These are phyloP conservation scores for Camellia lanceoleosa DNA, from an alignment of 148 eudicot species.

Conservation along the genomic window DNA sequence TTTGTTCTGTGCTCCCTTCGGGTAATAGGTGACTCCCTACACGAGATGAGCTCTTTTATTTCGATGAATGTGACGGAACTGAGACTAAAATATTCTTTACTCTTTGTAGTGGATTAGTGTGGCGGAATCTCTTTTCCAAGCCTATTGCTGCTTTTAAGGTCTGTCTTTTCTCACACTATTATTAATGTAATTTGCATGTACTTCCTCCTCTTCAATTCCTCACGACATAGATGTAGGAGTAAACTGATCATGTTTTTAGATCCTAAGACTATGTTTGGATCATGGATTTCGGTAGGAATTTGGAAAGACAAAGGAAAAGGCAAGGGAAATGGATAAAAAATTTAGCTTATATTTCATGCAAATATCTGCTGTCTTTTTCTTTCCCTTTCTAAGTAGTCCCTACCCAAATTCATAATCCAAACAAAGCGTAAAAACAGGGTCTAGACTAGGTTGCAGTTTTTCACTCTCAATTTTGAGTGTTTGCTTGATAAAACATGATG, in stretches of 20 bases:
- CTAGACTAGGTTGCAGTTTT: too few relatives aligned
- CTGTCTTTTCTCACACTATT: neutral
- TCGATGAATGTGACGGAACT: neutral
- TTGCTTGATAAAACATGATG: neutral
- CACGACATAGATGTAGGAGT: neutral
- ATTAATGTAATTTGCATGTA: neutral
- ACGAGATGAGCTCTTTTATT: neutral
- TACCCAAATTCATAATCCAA: too few relatives aligned
- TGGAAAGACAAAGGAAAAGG: too few relatives aligned
- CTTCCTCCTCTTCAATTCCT: neutral
- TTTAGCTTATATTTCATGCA: too few relatives aligned
- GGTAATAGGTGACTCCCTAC: conserved; percentile 71
- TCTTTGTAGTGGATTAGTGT: conserved; percentile 70
- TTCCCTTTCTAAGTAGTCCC: too few relatives aligned
- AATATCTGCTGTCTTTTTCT: too few relatives aligned
- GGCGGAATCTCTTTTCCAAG: conserved; percentile 86
- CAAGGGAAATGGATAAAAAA: too few relatives aligned
- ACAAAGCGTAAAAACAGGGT: too few relatives aligned
- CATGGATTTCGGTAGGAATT: too few relatives aligned
- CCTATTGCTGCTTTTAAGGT: conserved; percentile 96
- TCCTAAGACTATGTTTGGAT: neutral
- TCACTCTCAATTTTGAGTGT: neutral
- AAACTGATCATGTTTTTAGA: neutral
- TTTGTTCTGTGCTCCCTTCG: conserved; percentile 90
- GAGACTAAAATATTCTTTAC: conserved; percentile 13